Conservation (phyloP, 2,329 filamentous ascomycete species). For the Microcyclospora tardicrescens region DNA sequence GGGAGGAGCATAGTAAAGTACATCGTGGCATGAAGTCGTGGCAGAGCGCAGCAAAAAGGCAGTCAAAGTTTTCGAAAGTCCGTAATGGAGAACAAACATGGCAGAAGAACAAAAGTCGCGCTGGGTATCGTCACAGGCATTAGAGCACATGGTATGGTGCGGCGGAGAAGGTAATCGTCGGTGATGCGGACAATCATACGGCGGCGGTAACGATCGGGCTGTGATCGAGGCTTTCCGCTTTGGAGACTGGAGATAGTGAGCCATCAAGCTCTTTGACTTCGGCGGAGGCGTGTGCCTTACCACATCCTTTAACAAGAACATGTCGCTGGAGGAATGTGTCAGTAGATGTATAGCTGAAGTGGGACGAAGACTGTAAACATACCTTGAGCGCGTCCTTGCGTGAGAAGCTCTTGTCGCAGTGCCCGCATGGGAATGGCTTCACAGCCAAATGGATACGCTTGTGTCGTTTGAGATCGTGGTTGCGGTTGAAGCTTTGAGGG, state of each 20-base stretch:
- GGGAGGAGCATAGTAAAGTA: too few species aligned
- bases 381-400: conserved; percentile 96
- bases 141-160: too few species aligned
- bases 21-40: too few species aligned
- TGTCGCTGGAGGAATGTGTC: conserved; percentile 40
- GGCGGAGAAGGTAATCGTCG: too few species aligned
- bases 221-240: conserved; percentile 20
- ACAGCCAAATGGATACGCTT: conserved; percentile 90
- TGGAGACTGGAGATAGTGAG: conserved; percentile 21
- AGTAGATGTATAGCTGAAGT: conserved; percentile 27
- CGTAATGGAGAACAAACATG: too few species aligned
- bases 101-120: too few species aligned
- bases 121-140: too few species aligned
- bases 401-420: conserved; percentile 94
- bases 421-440: conserved; percentile 84
- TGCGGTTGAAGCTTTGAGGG: conserved; percentile 85
- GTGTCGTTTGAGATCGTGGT: conserved; percentile 91
- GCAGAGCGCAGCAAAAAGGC: too few species aligned
- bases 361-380: conserved; percentile 22
- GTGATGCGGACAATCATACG: conserved; percentile 4
- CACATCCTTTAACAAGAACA: conserved; percentile 55
- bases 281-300: conserved; percentile 33
- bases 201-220: conserved; percentile 19
- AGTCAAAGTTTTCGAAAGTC: too few species aligned
- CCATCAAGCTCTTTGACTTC: conserved; percentile 25